phyloP scores from a whole-genome alignment of 495 filamentous ascomycete species.

The Aspergillus sparsus region DNA sequence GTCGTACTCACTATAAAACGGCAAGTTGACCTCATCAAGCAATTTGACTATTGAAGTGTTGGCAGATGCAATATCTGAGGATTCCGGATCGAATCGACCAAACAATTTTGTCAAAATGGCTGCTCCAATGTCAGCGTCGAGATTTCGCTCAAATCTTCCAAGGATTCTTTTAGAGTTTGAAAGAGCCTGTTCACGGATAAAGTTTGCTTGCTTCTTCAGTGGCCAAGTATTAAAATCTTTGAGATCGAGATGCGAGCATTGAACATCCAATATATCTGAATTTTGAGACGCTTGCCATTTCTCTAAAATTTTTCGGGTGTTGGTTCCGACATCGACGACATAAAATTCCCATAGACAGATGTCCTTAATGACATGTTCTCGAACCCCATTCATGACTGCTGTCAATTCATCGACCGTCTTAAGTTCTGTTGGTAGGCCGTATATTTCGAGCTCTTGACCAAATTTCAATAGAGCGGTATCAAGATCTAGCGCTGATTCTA shows the following conservation, averaged over 20 bases:
- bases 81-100: constrained; percentile 62
- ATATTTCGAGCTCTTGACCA: constrained; percentile 62
- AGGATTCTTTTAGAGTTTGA: constrained; percentile 69
- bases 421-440: constrained; percentile 74
- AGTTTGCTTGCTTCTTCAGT: constrained; percentile 61
- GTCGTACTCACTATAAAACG: constrained; percentile 90
- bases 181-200: constrained; percentile 64
- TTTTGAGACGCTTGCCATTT: constrained; percentile 57
- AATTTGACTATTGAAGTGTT: constrained; percentile 57
- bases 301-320: constrained; percentile 65
- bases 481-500: constrained; percentile 82
- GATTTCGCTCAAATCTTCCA: constrained; percentile 69
- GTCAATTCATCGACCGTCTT: constrained; percentile 72
- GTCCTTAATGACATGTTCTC: constrained; percentile 71
- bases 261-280: constrained; percentile 34
- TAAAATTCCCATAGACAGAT: constrained; percentile 94
- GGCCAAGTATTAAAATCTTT: constrained; percentile 50
- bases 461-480: constrained; percentile 83
- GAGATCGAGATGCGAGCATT: constrained; percentile 22
- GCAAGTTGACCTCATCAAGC: constrained; percentile 82
- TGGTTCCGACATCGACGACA: constrained; percentile 73
- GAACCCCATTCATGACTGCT: constrained; percentile 79
- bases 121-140: constrained; percentile 68
- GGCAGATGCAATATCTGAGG: constrained; percentile 37
- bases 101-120: constrained; percentile 67